Conservation (phyloP, 257 asterid species). For the Ocimum tenuiflorum region DNA sequence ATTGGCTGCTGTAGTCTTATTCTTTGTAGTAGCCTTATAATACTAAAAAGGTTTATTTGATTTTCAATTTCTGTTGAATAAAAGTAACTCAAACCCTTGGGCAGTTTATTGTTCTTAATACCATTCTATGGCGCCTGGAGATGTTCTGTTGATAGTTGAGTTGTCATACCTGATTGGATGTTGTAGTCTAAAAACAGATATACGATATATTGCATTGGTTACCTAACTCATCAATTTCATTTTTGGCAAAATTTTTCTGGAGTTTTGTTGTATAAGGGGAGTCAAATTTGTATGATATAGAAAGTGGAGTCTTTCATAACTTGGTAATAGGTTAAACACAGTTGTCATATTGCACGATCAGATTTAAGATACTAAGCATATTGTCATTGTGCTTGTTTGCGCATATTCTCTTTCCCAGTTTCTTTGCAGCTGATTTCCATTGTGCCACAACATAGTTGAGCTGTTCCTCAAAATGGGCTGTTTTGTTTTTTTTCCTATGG, state of each 20-base stretch:
- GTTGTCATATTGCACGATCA: not conserved
- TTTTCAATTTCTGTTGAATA: not conserved
- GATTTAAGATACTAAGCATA: not conserved
- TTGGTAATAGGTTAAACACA: not conserved
- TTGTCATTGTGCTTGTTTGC: not conserved
- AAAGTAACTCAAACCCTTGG: not conserved
- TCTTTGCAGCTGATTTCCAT: not conserved
- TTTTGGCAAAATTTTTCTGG: not conserved
- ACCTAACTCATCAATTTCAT: not conserved
- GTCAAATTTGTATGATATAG: not conserved
- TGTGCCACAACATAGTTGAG: not conserved
- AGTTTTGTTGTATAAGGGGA: not conserved
- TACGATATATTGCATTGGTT: not conserved
- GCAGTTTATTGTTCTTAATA: no score
- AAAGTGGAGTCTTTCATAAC: no score
- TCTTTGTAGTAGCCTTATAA: not conserved
- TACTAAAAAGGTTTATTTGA: not conserved
- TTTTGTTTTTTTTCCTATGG: not conserved
- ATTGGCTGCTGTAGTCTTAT: not conserved
- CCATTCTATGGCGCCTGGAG: not conserved
- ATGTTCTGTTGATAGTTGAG: not conserved
- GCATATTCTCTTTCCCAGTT: not conserved
- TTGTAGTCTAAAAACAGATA: not conserved
- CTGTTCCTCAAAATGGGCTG: not conserved
- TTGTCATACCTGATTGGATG: not conserved